These are phyloP conservation scores for Cocos nucifera DNA, from an alignment of 176 grass and related monocot genomes.

Conservation along the genomic window DNA sequence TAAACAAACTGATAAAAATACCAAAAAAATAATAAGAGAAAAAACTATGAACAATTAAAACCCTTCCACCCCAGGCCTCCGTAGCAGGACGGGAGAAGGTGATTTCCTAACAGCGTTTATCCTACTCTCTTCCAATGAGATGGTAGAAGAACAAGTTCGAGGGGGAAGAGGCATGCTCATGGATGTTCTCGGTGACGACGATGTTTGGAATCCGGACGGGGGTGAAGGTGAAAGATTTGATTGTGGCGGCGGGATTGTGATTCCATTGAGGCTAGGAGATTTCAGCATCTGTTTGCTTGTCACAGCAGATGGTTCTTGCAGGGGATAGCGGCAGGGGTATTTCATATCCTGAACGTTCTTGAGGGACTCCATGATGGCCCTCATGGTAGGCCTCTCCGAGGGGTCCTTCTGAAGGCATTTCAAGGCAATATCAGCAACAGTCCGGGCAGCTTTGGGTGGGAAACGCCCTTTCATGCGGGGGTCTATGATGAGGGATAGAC, in stretches of 20 bases:
- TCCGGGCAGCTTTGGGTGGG: constrained; percentile 70
- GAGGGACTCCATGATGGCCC: constrained; percentile 56
- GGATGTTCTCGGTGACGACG: constrained; percentile 39
- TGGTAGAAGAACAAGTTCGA: constrained; percentile 41
- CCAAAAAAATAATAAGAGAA: constrained; percentile 22
- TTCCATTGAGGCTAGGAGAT: constrained; percentile 77
- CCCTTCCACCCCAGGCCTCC: constrained; percentile 54
- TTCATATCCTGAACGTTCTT: constrained; percentile 75
- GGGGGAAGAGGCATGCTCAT: constrained; percentile 44
- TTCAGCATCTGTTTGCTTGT: constrained; percentile 80
- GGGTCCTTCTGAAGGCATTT: constrained; percentile 82
- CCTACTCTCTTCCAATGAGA: constrained; percentile 52
- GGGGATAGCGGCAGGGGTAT: constrained; percentile 57
- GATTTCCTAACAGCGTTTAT: constrained; percentile 44
- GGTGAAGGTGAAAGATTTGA: constrained; percentile 43
- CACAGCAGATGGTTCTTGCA: constrained; percentile 64
- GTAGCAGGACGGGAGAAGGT: constrained; percentile 21
- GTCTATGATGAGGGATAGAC: constrained; percentile 92
- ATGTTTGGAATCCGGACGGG: constrained; percentile 23
- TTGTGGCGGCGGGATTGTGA: constrained; percentile 34
- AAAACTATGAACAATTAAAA: constrained; percentile 80
- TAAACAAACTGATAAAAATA: constrained; percentile 43
- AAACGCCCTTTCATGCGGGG: constrained; percentile 87
- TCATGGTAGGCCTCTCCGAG: constrained; percentile 84
- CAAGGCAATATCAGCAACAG: constrained; percentile 63